Percentiles rank a stretch among this genome's conserved stretches.
Conservation (phyloP, 352 stramenopile species). For the Pythium volutum region DNA sequence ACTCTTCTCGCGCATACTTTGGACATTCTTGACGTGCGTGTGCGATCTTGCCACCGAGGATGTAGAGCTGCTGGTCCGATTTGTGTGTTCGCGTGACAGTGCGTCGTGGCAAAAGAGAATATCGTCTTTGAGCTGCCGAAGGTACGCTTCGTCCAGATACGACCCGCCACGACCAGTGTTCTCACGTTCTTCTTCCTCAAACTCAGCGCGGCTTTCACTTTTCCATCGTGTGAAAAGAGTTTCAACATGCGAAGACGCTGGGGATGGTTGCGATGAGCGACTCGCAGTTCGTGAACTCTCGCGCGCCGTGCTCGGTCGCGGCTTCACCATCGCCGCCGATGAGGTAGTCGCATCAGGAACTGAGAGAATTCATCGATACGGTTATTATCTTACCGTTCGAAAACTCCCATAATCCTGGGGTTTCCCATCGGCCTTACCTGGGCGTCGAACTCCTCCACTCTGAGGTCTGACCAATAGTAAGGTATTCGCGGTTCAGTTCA, state of each 20-base stretch:
- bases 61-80: neutral
- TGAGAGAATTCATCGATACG: neutral
- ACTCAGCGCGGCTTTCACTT: neutral
- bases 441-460: constrained; percentile 43
- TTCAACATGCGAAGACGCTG: neutral
- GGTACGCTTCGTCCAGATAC: constrained; percentile 38
- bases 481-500: too few species aligned
- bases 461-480: constrained; percentile 36
- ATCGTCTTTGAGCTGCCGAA: constrained; percentile 55
- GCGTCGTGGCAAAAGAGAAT: constrained; percentile 41
- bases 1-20: constrained; percentile 45
- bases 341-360: neutral
- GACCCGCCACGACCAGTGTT: neutral
- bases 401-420: neutral
- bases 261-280: neutral
- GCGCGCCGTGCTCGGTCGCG: constrained; percentile 47
- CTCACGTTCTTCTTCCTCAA: neutral
- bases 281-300: constrained; percentile 27
- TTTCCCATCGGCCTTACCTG: constrained; percentile 22
- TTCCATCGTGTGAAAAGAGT: neutral
- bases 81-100: constrained; percentile 7
- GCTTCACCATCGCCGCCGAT: constrained; percentile 23
- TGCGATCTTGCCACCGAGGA: constrained; percentile 20
- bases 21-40: constrained; percentile 60
- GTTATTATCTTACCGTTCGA: neutral